A percentile compares a stretch with the other conserved stretches of the same genome.
Conservation (phyloP, 768 basidiomycete species). For the Suillus discolor region DNA sequence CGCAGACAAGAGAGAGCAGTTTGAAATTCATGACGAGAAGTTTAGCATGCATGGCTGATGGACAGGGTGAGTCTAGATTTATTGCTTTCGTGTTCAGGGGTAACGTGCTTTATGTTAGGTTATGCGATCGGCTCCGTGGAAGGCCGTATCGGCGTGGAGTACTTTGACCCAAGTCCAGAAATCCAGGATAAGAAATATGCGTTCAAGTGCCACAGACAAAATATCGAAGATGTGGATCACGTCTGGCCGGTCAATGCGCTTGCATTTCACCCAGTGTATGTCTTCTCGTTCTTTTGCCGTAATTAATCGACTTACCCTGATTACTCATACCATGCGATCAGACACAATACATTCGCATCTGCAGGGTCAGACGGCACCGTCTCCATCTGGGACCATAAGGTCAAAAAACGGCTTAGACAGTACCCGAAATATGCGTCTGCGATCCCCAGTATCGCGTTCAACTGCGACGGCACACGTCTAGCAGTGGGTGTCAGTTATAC, state of each 20-base stretch:
- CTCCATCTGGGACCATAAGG: slow-evolving; percentile 96
- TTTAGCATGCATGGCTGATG: slow-evolving; percentile 90
- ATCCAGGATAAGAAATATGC: slow-evolving; percentile 81
- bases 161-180: slow-evolving; percentile 81
- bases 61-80: slow-evolving; percentile 61
- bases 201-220: slow-evolving; percentile 95
- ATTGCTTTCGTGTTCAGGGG: slow-evolving; percentile 1
- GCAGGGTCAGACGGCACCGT: slow-evolving; percentile 94
- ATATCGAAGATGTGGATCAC: slow-evolving; percentile 88
- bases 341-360: slow-evolving; percentile 93
- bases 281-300: slow-evolving; percentile 1
- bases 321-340: slow-evolving; percentile 27
- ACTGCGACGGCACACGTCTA: slow-evolving; percentile 77
- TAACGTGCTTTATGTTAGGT: slow-evolving; percentile 46
- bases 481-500: slow-evolving; percentile 88
- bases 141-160: slow-evolving; percentile 96
- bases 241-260: slow-evolving; percentile 97
- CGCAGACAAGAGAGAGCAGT: slow-evolving; percentile 87
- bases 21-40: slow-evolving; percentile 94
- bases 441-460: slow-evolving; percentile 83
- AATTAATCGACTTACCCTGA: background rate
- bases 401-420: slow-evolving; percentile 93
- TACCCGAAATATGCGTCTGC: slow-evolving; percentile 78
- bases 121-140: slow-evolving; percentile 95
- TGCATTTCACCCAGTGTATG: slow-evolving; percentile 86